These are phyloP conservation scores for Austroboletus niveus DNA, from an alignment of 1,284 basidiomycete species.

Conservation along the genomic window DNA sequence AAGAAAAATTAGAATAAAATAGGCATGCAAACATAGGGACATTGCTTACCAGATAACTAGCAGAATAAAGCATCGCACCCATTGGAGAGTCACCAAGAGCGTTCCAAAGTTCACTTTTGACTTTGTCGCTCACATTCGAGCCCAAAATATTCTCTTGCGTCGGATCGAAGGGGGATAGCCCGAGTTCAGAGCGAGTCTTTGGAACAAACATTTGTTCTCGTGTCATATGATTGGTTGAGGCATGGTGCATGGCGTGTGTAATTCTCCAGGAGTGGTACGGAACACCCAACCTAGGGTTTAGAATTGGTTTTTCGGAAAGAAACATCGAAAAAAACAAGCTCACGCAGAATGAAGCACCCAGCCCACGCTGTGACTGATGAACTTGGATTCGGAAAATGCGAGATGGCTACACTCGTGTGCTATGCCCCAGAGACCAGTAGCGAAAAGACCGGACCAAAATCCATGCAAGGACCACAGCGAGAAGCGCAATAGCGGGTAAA, in stretches of 20 bases:
- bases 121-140: slow-evolving; percentile 66
- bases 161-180: slow-evolving; percentile 65
- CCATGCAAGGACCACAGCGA: slow-evolving; percentile 82
- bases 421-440: slow-evolving; percentile 93
- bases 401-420: slow-evolving; percentile 95
- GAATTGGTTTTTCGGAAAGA: slow-evolving; percentile 24
- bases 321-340: slow-evolving; percentile 31
- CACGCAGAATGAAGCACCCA: slow-evolving; percentile 93
- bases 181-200: slow-evolving; percentile 74
- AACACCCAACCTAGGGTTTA: slow-evolving; percentile 72
- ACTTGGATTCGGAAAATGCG: slow-evolving; percentile 94
- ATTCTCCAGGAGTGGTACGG: slow-evolving; percentile 99
- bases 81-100: slow-evolving; percentile 93
- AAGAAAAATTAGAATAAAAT: slow-evolving; percentile 1
- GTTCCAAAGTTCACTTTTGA: slow-evolving; percentile 81
- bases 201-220: slow-evolving; percentile 98
- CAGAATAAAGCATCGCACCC: slow-evolving; percentile 64
- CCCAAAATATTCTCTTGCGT: slow-evolving; percentile 69
- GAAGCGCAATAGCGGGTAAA: slow-evolving; percentile 65
- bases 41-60: slow-evolving; percentile 63
- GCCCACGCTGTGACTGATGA: slow-evolving; percentile 91
- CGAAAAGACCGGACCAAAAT: slow-evolving; percentile 83
- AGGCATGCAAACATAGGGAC: slow-evolving; percentile 20
- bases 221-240: slow-evolving; percentile 91
- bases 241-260: slow-evolving; percentile 96